Evolutionary conservation across 208 protist genomes (phyloP).

Genomic region (Crithidia mellificae): DNA sequence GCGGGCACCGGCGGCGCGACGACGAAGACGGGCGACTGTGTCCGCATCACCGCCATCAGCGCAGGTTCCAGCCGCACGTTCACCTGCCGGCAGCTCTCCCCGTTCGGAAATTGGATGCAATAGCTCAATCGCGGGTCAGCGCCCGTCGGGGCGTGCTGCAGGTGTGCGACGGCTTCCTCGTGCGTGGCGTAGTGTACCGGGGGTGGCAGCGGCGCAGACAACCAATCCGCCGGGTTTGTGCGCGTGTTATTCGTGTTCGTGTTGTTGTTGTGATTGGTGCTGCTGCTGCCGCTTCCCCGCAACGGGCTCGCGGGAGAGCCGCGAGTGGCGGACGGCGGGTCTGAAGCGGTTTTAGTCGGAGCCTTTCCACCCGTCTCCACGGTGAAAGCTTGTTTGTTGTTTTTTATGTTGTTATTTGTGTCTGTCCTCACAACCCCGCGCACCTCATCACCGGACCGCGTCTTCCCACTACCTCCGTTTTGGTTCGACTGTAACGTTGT

Average conservation of each 20-base stretch:
- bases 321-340: background rate
- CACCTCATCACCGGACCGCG: no score
- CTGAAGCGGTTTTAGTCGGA: background rate
- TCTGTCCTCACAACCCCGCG: no score
- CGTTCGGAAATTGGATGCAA: constrained; percentile 83
- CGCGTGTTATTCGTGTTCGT: constrained; percentile 7
- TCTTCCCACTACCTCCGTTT: no score
- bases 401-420: no score
- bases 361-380: no score
- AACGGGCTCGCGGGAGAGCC: background rate
- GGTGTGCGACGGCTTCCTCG: constrained; percentile 40
- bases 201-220: constrained; percentile 8
- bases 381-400: no score
- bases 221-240: background rate
- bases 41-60: constrained; percentile 86
- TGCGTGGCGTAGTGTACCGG: constrained; percentile 47
- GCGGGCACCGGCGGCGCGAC: constrained; percentile 69
- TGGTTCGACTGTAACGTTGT: no score
- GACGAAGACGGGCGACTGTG: constrained; percentile 77
- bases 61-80: constrained; percentile 84
- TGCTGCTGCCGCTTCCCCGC: no score
- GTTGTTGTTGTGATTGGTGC: no score
- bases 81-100: constrained; percentile 86
- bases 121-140: constrained; percentile 63
- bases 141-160: constrained; percentile 48